phyloP scores from a whole-genome alignment of 306 rosid species.

The Sindora glabra region DNA sequence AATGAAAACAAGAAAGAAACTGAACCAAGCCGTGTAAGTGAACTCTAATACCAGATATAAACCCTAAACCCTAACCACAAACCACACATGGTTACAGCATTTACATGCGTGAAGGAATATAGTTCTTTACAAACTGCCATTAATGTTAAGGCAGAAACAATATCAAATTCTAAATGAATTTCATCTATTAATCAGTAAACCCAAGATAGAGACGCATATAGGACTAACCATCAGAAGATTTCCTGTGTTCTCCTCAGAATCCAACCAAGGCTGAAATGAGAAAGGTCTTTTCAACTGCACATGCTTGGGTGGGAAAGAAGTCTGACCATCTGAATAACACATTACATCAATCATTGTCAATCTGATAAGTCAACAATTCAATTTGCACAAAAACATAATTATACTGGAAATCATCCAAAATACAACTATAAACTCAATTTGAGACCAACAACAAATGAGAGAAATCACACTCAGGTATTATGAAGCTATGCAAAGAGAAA shows the following conservation, averaged over 20 bases:
- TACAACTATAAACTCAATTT: not conserved
- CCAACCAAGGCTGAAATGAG: slow-evolving; percentile 59
- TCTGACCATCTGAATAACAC: slow-evolving; percentile 39
- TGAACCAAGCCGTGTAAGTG: not conserved
- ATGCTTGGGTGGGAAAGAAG: slow-evolving; percentile 48
- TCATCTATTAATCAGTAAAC: slow-evolving; percentile 3
- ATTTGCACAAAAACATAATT: slow-evolving; percentile 1
- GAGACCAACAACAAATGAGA: not conserved
- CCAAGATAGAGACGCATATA: not conserved
- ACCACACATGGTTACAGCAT: not conserved
- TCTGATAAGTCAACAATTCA: not conserved
- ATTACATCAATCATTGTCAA: slow-evolving; percentile 6
- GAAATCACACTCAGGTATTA: too few relatives aligned
- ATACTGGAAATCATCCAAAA: not conserved
- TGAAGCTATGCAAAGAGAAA: not conserved
- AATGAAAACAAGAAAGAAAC: slow-evolving; percentile 3
- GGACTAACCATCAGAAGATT: slow-evolving; percentile 69
- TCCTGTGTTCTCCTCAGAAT: slow-evolving; percentile 58
- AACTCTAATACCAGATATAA: not conserved
- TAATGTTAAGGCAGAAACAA: not conserved
- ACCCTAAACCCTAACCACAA: not conserved
- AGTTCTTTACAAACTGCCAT: not conserved
- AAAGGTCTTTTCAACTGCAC: slow-evolving; percentile 58
- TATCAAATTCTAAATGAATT: slow-evolving; percentile 2
- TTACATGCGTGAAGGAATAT: not conserved